These are phyloP conservation scores for Blastocystis sp. DNA, from an alignment of 352 stramenopile genomes.

Conservation along the genomic window DNA sequence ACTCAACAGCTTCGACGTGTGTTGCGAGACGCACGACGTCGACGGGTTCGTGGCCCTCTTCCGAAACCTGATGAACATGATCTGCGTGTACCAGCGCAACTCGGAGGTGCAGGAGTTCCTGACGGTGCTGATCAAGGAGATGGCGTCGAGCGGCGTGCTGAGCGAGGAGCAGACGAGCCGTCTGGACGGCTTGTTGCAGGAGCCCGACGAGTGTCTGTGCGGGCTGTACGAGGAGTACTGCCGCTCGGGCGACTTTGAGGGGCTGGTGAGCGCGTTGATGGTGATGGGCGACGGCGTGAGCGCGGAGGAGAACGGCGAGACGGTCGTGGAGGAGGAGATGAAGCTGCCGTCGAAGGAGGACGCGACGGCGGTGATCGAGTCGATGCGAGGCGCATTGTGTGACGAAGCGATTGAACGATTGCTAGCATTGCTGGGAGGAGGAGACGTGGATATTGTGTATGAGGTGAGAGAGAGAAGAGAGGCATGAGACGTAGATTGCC, in stretches of 20 bases:
- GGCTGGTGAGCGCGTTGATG: conserved; percentile 34
- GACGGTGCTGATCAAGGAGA: neutral
- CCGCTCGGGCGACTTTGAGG: conserved; percentile 54
- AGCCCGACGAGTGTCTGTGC: neutral
- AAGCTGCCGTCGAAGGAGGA: neutral
- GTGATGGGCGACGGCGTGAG: neutral
- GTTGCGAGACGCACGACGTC: conserved; percentile 19
- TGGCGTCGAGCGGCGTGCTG: neutral
- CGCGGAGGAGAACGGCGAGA: neutral
- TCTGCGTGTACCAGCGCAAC: neutral
- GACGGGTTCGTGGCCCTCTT: conserved; percentile 1
- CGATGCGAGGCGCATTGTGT: neutral
- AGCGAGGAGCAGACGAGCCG: neutral
- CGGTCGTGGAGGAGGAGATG: neutral
- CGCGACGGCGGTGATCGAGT: neutral
- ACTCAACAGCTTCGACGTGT: conserved; percentile 8
- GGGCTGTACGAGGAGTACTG: conserved; percentile 41
- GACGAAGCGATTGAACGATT: neutral
- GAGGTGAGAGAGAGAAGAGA: neutral
- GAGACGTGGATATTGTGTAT: conserved; percentile 22
- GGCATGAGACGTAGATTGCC: conserved; percentile 20
- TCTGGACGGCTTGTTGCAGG: conserved; percentile 5
- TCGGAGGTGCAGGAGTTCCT: conserved; percentile 25
- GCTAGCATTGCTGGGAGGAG: neutral
- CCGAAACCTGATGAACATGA: conserved; percentile 36